phyloP scores from a whole-genome alignment of 129 eudicot species.

The Cynara cardunculus region DNA sequence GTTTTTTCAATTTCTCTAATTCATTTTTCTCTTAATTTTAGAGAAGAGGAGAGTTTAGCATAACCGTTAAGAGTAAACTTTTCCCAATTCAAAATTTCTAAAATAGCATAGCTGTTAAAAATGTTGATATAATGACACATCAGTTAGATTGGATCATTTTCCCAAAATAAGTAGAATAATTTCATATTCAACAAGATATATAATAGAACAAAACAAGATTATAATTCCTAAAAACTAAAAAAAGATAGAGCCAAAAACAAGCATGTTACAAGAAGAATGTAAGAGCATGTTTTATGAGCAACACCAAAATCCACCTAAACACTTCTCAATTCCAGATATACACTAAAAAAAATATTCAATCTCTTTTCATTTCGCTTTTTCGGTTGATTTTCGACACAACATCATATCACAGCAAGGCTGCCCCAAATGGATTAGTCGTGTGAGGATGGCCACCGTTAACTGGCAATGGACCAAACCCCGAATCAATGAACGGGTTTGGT shows the following conservation, averaged over 20 bases:
- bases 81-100: no score
- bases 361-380: background rate
- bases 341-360: background rate
- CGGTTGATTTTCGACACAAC: background rate
- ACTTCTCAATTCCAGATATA: constrained; percentile 17
- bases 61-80: no score
- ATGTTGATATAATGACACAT: no score
- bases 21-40: no score
- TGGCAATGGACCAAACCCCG: constrained; percentile 68
- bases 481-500: constrained; percentile 73
- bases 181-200: background rate
- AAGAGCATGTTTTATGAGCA: background rate
- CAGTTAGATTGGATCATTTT: no score
- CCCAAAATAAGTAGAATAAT: no score
- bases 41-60: no score
- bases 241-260: background rate
- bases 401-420: constrained; percentile 8
- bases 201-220: constrained; percentile 2
- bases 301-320: constrained; percentile 12
- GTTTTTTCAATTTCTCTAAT: no score
- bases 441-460: constrained; percentile 42
- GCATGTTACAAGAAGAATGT: background rate
- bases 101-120: no score
- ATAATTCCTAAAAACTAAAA: background rate
- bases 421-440: constrained; percentile 68